Evolutionary conservation across 23 red algal genomes (phyloP).

Genomic region (Gracilaria caudata): DNA sequence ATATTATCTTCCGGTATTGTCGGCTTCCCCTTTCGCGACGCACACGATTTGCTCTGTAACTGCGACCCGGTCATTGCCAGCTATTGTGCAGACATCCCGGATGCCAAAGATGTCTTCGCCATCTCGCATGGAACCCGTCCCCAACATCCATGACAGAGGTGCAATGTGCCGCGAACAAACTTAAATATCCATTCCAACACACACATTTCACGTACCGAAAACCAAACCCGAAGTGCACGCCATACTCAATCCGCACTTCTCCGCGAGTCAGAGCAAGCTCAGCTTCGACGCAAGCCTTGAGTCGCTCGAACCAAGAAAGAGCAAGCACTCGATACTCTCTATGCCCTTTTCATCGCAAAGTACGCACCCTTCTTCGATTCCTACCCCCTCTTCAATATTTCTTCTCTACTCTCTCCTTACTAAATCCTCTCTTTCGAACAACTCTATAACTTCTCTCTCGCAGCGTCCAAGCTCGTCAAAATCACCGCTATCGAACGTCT

Average conservation of each 20-base stretch:
- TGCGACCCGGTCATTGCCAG: constrained; percentile 4
- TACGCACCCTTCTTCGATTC: not conserved
- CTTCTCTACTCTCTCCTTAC: constrained; percentile 19
- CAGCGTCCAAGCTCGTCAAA: constrained; percentile 25
- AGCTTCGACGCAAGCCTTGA: not conserved
- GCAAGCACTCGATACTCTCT: not conserved
- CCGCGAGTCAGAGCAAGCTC: not conserved
- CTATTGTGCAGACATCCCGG: not conserved
- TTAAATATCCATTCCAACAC: not conserved
- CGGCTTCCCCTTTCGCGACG: constrained; percentile 1
- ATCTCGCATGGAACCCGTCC: not conserved
- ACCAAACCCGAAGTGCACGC: not conserved
- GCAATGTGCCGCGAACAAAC: not conserved
- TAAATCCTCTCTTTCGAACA: constrained; percentile 33
- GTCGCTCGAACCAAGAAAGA: not conserved
- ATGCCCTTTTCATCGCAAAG: not conserved
- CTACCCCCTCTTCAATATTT: constrained; percentile 8
- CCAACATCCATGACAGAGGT: not conserved
- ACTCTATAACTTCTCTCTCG: constrained; percentile 13
- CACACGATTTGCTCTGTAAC: not conserved
- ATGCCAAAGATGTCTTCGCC: not conserved
- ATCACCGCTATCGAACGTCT: constrained; percentile 7
- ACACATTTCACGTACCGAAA: not conserved
- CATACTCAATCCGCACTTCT: not conserved
- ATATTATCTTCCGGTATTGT: not conserved